phyloP scores from a whole-genome alignment of 2,329 filamentous ascomycete species.

The Fusarium sp. region DNA sequence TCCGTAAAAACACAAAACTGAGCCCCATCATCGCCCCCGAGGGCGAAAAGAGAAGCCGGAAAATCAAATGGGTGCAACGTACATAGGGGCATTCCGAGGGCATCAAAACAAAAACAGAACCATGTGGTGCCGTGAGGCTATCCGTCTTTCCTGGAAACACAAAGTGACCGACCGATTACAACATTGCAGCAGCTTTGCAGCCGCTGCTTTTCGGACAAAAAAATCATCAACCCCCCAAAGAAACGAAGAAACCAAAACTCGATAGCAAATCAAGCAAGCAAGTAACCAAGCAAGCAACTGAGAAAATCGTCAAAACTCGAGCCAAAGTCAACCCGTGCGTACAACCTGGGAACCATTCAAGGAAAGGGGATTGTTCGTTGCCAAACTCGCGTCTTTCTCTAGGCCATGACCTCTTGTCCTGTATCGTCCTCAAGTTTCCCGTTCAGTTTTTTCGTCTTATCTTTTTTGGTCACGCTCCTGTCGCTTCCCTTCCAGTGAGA shows the following conservation, averaged over 20 bases:
- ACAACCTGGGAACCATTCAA: not conserved
- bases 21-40: not conserved
- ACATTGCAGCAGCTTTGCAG: slow-evolving; percentile 29
- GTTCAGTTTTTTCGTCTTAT: slow-evolving; percentile 23
- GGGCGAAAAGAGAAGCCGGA: not conserved
- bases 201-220: slow-evolving; percentile 35
- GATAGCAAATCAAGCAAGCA: slow-evolving; percentile 11
- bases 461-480: slow-evolving; percentile 30
- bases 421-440: slow-evolving; percentile 35
- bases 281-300: slow-evolving; percentile 12
- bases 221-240: slow-evolving; percentile 11
- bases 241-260: slow-evolving; percentile 29
- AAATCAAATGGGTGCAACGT: slow-evolving; percentile 31
- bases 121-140: slow-evolving; percentile 54
- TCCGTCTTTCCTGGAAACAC: slow-evolving; percentile 52
- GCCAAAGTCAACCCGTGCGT: not conserved
- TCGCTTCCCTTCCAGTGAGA: slow-evolving; percentile 35
- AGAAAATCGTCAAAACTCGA: slow-evolving; percentile 27
- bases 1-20: slow-evolving; percentile 3
- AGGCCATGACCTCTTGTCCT: slow-evolving; percentile 37
- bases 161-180: slow-evolving; percentile 45
- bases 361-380: slow-evolving; percentile 45
- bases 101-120: slow-evolving; percentile 43
- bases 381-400: slow-evolving; percentile 48
- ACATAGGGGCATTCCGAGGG: slow-evolving; percentile 27